A percentile compares a stretch with the other conserved stretches of the same genome.
Conservation (phyloP, 495 filamentous ascomycete species). For the Penicillium egyptiacum region DNA sequence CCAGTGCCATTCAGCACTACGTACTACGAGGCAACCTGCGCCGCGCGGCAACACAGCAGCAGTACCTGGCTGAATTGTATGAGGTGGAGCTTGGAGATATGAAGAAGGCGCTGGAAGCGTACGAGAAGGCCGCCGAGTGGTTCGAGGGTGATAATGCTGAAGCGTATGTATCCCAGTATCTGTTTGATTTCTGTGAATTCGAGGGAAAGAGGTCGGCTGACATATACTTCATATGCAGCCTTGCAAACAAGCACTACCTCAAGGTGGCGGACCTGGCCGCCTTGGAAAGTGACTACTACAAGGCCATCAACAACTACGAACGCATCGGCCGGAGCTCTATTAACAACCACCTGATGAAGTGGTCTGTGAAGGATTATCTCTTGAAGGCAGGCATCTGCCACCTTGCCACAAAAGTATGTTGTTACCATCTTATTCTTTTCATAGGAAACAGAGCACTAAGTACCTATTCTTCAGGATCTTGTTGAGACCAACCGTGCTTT, state of each 20-base stretch:
- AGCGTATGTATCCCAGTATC: constrained; percentile 56
- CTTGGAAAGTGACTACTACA: constrained; percentile 75
- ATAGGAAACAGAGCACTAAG: background rate
- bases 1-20: constrained; percentile 75
- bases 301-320: constrained; percentile 77
- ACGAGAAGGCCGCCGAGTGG: constrained; percentile 80
- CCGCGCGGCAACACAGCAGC: constrained; percentile 82
- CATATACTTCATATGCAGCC: constrained; percentile 38
- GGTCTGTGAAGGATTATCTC: constrained; percentile 90
- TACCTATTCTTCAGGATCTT: constrained; percentile 51
- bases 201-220: constrained; percentile 3
- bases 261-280: constrained; percentile 87
- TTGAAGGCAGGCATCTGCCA: constrained; percentile 86
- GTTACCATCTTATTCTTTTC: background rate
- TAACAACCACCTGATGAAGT: constrained; percentile 82
- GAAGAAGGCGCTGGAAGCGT: constrained; percentile 73
- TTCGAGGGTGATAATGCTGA: constrained; percentile 84
- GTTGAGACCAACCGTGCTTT: constrained; percentile 75
- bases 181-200: background rate
- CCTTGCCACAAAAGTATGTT: constrained; percentile 62
- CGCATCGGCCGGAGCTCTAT: constrained; percentile 69
- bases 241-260: constrained; percentile 86
- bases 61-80: constrained; percentile 78
- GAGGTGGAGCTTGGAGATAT: constrained; percentile 76
- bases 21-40: constrained; percentile 81